Evolutionary conservation across 73 alveolate species (phyloP), one percentile per base, ranked within the genome.

Genomic region (Paramecium biaurelia): DNA sequence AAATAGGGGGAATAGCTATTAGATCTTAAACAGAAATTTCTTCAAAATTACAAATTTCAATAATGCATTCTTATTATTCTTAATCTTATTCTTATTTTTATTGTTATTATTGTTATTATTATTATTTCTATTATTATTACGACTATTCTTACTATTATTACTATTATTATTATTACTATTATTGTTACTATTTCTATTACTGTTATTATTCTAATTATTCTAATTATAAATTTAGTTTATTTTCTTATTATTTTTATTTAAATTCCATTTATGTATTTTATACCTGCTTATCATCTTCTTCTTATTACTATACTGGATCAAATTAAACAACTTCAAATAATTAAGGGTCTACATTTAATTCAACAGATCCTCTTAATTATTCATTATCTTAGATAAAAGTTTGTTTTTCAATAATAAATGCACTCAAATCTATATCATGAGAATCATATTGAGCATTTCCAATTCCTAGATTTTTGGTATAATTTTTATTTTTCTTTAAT

Each of bases 1-100:
- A 72, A 35, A 34, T 30, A 34, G 86, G 86, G 2, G 86, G 86
- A 32, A 35, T 72, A 5, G 86, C 57, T 38, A 72, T 35, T 72
- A 72, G 4, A 12, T 72, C 86, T 24, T 63, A 24, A 23, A 63
- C 45, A 32, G 84, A 14, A 53, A 23, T 53, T 18, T 53, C 32
- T 63, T 63, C 24, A 12, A 63, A 23, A 63, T 63, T 32, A 26
- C 84, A 23, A 1, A 63, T 32, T 26, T 20, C 47, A 26, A 63
- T 63, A 18, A 53, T 7, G 3, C 68, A 15, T n/a, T 53, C 68
- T 21, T 3, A n/a, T 53, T 53, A 18, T 18, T 53, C 35, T 18
- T 53, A 47, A 4, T 41, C 10, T 9, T 9, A 15, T n/a, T 53
- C 68, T 20, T 1, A n/a, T 53, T 18, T 0, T 18, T 53, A 15